Base-by-base conservation (phyloP, 257 asterid species). In the Verbena officinalis region DNA sequence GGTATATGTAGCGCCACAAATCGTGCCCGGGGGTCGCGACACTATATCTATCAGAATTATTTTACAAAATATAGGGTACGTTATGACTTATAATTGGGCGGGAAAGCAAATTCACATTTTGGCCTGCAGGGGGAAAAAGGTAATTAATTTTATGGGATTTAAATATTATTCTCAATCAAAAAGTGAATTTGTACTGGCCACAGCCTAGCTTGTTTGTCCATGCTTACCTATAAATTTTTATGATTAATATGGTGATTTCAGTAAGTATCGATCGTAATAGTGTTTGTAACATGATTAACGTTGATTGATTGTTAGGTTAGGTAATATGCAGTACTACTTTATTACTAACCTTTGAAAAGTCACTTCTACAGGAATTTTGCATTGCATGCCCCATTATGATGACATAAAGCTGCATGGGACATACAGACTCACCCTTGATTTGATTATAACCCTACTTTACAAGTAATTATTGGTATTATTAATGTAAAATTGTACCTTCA, bases 391-490 rank as follows among this genome's bases (percentile, higher is more conserved):
- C n/a, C 2, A 23, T 24, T 24, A 53, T 23, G 24, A 23, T 19
- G 54, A 20, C 13, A 48, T 48, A 14, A 48, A 48, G 30, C n/a
- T n/a, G n/a, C n/a, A n/a, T n/a, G n/a, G 17, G 52, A 11, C 36
- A 2, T 51, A 19, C 13, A 17, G 12, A 11, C 11, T 9, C 9
- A 39, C 14, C 15, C 19, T 14, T 1, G 33, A 27, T 2, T 27
- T n/a, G 6, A 44, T 44, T 44, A 44, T 44, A 5, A 44, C 7
- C 21, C 16, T 22, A 24, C 59, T 53, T 53, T 53, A 53, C 39
- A 53, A 13, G 39, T 24, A 52, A 52, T 24, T 52, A 52, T 52
- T 22, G 59, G 36, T 14, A 24, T 53, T 11, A 53, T 52, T 21
- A 14, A 24, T 53, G 17, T 14, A 12, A 6, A 13, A 9, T 12